Percentiles rank a stretch among this genome's conserved stretches.
phyloP scores from a whole-genome alignment of 345 rosid species.

The Eucalyptus sideroxylon region DNA sequence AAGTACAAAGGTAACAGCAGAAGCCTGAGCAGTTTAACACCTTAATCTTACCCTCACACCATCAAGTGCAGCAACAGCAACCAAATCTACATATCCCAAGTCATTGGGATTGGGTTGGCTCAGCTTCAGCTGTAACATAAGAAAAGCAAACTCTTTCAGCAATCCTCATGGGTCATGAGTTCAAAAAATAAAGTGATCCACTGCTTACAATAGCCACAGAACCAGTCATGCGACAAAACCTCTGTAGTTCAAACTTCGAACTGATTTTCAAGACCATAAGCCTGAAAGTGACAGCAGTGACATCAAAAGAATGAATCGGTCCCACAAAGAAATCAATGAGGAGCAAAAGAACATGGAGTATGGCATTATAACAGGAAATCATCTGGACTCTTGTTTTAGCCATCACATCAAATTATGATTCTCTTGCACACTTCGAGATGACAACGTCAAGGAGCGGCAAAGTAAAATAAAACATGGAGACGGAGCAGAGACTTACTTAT shows the following conservation, averaged over 20 bases:
- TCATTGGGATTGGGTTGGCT: slow-evolving; percentile 80
- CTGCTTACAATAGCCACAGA: slow-evolving; percentile 67
- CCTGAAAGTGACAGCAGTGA: slow-evolving; percentile 27
- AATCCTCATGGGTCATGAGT: too few relatives aligned
- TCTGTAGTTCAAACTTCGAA: slow-evolving; percentile 89
- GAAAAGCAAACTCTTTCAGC: not conserved
- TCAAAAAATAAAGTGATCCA: not conserved
- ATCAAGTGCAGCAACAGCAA: slow-evolving; percentile 93
- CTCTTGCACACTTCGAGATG: not conserved
- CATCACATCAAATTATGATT: not conserved
- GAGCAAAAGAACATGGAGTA: not conserved
- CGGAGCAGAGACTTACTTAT: slow-evolving; percentile 38
- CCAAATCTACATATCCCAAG: slow-evolving; percentile 80
- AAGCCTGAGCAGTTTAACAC: not conserved
- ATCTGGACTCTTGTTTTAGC: not conserved
- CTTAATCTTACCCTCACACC: slow-evolving; percentile 67
- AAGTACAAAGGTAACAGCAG: not conserved
- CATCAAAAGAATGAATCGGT: not conserved
- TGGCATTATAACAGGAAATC: not conserved
- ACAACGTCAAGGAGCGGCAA: not conserved
- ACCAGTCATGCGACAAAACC: slow-evolving; percentile 91
- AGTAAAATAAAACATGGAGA: not conserved
- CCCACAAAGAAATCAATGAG: not conserved
- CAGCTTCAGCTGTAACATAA: slow-evolving; percentile 64
- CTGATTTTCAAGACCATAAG: slow-evolving; percentile 95